A percentile compares a stretch with the other conserved stretches of the same genome.
Conservation (phyloP, 2,329 filamentous ascomycete species). For the Phialemoniopsis sp. region DNA sequence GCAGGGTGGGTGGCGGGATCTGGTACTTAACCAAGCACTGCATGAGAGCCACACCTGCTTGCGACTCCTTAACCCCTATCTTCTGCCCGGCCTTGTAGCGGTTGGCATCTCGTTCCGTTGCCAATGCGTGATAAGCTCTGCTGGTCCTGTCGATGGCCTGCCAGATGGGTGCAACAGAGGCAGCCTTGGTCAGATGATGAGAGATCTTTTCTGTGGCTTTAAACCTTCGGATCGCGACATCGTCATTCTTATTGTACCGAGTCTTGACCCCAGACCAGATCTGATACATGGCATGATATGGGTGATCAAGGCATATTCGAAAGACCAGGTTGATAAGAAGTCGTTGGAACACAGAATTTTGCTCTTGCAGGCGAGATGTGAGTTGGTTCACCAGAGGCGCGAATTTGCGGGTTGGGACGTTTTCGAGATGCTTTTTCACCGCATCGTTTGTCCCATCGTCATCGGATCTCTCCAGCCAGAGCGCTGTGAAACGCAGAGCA, state of each 20-base stretch:
- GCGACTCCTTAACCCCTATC: slow-evolving; percentile 51
- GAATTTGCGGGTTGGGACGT: slow-evolving; percentile 88
- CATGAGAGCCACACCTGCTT: slow-evolving; percentile 58
- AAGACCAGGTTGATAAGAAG: slow-evolving; percentile 71
- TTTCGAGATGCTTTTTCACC: slow-evolving; percentile 63
- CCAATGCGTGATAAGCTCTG: slow-evolving; percentile 60
- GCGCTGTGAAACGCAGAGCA: slow-evolving; percentile 82
- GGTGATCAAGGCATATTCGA: slow-evolving; percentile 87
- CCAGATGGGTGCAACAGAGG: slow-evolving; percentile 56
- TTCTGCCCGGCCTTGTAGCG: slow-evolving; percentile 66
- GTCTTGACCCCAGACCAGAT: slow-evolving; percentile 79
- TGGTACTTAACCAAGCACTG: slow-evolving; percentile 58
- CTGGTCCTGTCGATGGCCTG: slow-evolving; percentile 69
- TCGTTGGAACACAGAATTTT: slow-evolving; percentile 67
- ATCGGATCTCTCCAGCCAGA: slow-evolving; percentile 89
- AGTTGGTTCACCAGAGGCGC: slow-evolving; percentile 92
- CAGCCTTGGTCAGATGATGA: slow-evolving; percentile 52
- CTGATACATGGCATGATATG: slow-evolving; percentile 96
- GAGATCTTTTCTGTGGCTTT: slow-evolving; percentile 68
- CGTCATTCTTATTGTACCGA: slow-evolving; percentile 67
- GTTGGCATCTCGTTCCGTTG: slow-evolving; percentile 58
- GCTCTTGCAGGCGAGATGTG: slow-evolving; percentile 81
- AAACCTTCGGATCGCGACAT: slow-evolving; percentile 68
- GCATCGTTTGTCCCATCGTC: slow-evolving; percentile 72
- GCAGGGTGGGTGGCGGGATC: slow-evolving; percentile 87